A percentile compares a stretch with the other conserved stretches of the same genome.
Conservation (phyloP, 352 stramenopile genomes). For the Phytopythium helicoides region DNA sequence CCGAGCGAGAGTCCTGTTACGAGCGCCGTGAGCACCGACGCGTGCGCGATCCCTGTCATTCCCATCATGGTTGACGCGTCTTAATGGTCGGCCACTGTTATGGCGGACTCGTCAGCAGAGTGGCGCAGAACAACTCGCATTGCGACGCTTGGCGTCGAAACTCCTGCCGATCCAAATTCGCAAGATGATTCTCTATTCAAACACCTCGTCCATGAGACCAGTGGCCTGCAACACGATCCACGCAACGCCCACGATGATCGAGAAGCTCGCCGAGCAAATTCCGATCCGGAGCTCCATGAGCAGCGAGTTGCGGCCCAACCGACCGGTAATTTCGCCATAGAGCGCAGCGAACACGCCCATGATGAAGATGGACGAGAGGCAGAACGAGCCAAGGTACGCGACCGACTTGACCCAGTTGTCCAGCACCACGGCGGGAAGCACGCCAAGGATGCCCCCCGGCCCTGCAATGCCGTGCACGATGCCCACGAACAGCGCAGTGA, state of each 20-base stretch:
- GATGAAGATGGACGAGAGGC: constrained; percentile 82
- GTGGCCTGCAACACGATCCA: constrained; percentile 76
- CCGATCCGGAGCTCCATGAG: constrained; percentile 66
- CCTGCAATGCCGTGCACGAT: constrained; percentile 83
- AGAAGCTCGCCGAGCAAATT: constrained; percentile 73
- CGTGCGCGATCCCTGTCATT: constrained; percentile 14
- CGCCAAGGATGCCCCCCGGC: constrained; percentile 57
- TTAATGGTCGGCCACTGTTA: background rate
- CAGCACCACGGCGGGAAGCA: constrained; percentile 84
- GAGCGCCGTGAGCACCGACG: constrained; percentile 27
- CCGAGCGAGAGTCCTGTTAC: constrained; percentile 41
- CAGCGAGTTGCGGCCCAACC: constrained; percentile 47
- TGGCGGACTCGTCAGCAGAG: too few species aligned
- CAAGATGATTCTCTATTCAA: constrained; percentile 23
- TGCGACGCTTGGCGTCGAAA: constrained; percentile 1
- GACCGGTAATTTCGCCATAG: constrained; percentile 75
- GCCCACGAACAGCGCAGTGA: constrained; percentile 77
- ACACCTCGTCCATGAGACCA: constrained; percentile 67
- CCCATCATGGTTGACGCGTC: background rate
- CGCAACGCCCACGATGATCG: constrained; percentile 61
- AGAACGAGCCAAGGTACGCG: constrained; percentile 88
- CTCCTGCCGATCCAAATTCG: background rate
- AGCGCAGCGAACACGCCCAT: constrained; percentile 89
- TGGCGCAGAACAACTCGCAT: too few species aligned
- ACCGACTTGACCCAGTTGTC: constrained; percentile 63